A percentile compares a stretch with the other conserved stretches of the same genome.
These are phyloP conservation scores for Talaromyces adpressus DNA, from an alignment of 495 filamentous ascomycete genomes.

Conservation along the genomic window DNA sequence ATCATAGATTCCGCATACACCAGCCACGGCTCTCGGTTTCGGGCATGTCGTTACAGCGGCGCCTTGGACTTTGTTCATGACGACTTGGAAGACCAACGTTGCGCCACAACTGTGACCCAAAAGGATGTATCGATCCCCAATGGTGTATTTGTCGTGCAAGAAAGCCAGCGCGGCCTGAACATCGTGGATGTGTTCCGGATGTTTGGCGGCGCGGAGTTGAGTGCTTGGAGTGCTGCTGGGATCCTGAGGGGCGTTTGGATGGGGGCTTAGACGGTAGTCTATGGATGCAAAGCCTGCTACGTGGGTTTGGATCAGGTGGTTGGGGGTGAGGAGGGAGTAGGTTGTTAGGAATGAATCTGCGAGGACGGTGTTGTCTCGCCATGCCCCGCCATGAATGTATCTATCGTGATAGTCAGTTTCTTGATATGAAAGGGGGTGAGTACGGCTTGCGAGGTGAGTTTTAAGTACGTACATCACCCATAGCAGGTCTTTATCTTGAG, in stretches of 20 bases:
- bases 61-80: slow-evolving; percentile 35
- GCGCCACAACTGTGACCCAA: slow-evolving; percentile 74
- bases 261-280: slow-evolving; percentile 73
- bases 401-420: slow-evolving; percentile 21
- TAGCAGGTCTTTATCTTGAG: slow-evolving; percentile 19
- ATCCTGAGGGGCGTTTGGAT: slow-evolving; percentile 54
- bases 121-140: slow-evolving; percentile 52
- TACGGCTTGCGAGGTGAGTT: too few relatives aligned
- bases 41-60: slow-evolving; percentile 10
- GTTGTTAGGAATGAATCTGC: slow-evolving; percentile 18
- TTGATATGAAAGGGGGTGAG: not conserved
- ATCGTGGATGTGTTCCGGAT: slow-evolving; percentile 72
- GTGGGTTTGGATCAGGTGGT: slow-evolving; percentile 10
- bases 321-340: slow-evolving; percentile 1
- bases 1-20: slow-evolving; percentile 63
- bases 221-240: slow-evolving; percentile 24
- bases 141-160: slow-evolving; percentile 48
- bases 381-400: slow-evolving; percentile 86
- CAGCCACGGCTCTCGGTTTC: slow-evolving; percentile 46
- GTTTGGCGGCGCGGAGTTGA: slow-evolving; percentile 42
- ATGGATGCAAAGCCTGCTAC: slow-evolving; percentile 65
- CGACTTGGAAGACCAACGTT: slow-evolving; percentile 62
- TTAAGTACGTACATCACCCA: slow-evolving; percentile 37
- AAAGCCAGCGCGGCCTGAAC: slow-evolving; percentile 54
- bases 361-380: slow-evolving; percentile 65